Percentiles rank a stretch among this genome's conserved stretches.
phyloP scores from a whole-genome alignment of 2,329 filamentous ascomycete genomes.

The Colletotrichum acutatum region DNA sequence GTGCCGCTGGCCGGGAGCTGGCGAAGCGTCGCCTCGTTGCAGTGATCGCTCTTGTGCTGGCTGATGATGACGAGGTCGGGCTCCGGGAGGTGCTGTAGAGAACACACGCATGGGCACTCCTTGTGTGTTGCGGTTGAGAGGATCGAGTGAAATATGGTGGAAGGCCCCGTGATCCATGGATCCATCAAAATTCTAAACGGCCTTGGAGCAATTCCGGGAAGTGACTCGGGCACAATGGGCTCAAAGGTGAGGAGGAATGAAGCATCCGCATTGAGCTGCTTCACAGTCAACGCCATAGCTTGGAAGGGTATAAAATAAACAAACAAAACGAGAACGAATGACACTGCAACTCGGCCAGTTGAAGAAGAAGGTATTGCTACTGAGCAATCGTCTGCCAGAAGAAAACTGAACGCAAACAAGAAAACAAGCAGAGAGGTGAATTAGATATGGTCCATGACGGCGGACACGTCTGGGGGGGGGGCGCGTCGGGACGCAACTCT shows the following conservation, averaged over 20 bases:
- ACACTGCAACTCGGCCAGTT: background rate
- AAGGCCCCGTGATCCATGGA: constrained; percentile 74
- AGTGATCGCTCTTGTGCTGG: constrained; percentile 70
- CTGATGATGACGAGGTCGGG: constrained; percentile 60
- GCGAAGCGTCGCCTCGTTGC: constrained; percentile 75
- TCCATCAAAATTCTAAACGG: constrained; percentile 77
- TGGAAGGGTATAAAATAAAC: background rate
- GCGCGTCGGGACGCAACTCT: constrained; percentile 18
- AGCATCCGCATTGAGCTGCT: constrained; percentile 72
- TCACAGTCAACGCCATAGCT: constrained; percentile 71
- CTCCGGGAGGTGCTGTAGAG: constrained; percentile 54
- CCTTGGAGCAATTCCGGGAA: constrained; percentile 50
- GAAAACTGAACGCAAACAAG: background rate
- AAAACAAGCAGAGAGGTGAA: background rate
- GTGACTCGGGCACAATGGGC: constrained; percentile 57
- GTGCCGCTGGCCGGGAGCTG: constrained; percentile 65
- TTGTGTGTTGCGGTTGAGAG: constrained; percentile 71
- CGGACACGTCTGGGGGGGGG: background rate
- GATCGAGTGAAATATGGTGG: constrained; percentile 68
- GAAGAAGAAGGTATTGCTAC: background rate
- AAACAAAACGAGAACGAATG: background rate
- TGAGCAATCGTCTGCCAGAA: background rate
- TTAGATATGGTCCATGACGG: constrained; percentile 26
- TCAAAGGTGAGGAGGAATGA: constrained; percentile 74
- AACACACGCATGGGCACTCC: constrained; percentile 65